Percentiles rank a stretch among this genome's conserved stretches.
These are phyloP conservation scores for Tilletiopsis washingtonensis DNA, from an alignment of 1,284 basidiomycete species.

Conservation along the genomic window DNA sequence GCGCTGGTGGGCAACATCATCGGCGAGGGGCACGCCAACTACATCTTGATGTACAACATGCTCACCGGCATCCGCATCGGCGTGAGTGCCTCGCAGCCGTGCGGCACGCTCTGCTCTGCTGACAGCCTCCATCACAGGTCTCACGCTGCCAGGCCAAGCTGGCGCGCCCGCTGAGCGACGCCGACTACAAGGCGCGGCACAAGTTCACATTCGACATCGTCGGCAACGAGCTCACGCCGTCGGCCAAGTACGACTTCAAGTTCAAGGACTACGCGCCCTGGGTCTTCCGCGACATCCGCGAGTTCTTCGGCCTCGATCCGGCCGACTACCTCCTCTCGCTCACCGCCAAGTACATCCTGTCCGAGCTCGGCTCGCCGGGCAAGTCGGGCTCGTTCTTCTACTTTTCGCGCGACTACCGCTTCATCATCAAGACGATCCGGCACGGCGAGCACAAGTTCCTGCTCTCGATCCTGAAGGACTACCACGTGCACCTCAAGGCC, in stretches of 20 bases:
- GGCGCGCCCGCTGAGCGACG: constrained; percentile 69
- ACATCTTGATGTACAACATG: constrained; percentile 99
- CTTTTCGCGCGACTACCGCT: constrained; percentile 95
- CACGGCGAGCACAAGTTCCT: constrained; percentile 92
- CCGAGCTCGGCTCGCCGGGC: constrained; percentile 94
- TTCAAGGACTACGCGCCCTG: constrained; percentile 99
- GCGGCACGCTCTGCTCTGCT: no score
- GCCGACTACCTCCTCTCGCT: constrained; percentile 93
- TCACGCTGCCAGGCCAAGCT: constrained; percentile 94
- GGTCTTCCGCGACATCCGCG: constrained; percentile 90
- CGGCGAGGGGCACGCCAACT: constrained; percentile 94
- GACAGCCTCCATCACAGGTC: no score
- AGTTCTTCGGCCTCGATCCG: constrained; percentile 89
- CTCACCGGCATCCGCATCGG: constrained; percentile 93
- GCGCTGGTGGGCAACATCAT: constrained; percentile 90
- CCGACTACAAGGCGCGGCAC: constrained; percentile 81
- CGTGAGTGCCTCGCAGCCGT: no score
- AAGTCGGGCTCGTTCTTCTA: constrained; percentile 99
- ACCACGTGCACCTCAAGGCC: constrained; percentile 75
- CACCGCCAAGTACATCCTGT: constrained; percentile 94
- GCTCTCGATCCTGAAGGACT: constrained; percentile 71
- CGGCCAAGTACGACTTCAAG: constrained; percentile 93
- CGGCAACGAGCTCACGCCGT: constrained; percentile 93
- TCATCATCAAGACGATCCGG: constrained; percentile 98
- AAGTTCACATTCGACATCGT: constrained; percentile 97